Conservation (phyloP, 306 rosid genomes). For the Pyrus bretschneideri region DNA sequence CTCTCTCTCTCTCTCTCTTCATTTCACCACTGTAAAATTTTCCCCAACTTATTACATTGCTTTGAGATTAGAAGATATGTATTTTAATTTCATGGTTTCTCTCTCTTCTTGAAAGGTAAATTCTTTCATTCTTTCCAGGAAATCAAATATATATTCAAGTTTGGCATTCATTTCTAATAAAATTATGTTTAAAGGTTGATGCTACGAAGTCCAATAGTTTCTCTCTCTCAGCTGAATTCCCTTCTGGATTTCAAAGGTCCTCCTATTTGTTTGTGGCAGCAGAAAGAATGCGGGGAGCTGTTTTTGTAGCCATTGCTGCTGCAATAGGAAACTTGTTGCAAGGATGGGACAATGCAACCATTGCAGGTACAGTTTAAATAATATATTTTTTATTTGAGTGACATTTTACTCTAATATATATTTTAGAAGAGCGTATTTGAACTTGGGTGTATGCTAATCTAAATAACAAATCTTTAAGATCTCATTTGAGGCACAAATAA, state of each 20-base stretch:
- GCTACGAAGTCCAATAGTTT: neutral
- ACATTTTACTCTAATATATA: too few species aligned
- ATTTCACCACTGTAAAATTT: neutral
- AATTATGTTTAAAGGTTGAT: neutral
- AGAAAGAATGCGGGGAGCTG: conserved; percentile 27
- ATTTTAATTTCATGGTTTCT: neutral
- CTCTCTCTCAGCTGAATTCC: neutral
- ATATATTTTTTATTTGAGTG: too few species aligned
- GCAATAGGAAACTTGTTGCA: conserved; percentile 32
- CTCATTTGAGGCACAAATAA: neutral
- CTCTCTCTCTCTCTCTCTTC: too few species aligned
- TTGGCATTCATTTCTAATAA: neutral
- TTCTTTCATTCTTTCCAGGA: neutral
- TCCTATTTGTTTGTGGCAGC: neutral
- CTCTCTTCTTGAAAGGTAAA: conserved; percentile 1
- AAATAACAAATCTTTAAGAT: neutral
- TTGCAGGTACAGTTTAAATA: conserved; percentile 21
- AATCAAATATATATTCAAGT: neutral
- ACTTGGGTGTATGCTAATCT: neutral
- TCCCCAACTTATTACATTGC: neutral
- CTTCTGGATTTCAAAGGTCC: neutral
- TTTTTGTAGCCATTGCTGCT: conserved; percentile 31
- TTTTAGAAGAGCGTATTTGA: too few species aligned
- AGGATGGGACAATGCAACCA: conserved; percentile 43
- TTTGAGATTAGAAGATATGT: neutral